These are phyloP conservation scores for Ustilago sp. DNA, from an alignment of 1,284 basidiomycete genomes.

Conservation along the genomic window DNA sequence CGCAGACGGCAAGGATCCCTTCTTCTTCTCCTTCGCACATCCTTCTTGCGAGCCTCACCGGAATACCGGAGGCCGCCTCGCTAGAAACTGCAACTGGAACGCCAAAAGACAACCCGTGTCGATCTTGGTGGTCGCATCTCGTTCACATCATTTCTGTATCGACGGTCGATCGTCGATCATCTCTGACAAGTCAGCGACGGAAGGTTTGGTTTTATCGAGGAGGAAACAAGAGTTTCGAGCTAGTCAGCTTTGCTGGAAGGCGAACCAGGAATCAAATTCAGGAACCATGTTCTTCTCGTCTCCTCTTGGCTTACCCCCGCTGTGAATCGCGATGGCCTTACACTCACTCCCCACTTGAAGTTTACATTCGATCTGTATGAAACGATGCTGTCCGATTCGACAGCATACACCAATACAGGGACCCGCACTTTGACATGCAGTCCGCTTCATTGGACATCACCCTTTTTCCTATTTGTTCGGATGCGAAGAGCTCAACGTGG, in stretches of 20 bases:
- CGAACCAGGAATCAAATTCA: background rate
- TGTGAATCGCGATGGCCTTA: background rate
- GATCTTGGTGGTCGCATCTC: slow-evolving; percentile 2
- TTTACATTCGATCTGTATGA: too few species aligned
- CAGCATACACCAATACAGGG: too few species aligned
- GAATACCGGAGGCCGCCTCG: slow-evolving; percentile 4
- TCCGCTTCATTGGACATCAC: background rate
- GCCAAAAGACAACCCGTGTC: slow-evolving; percentile 2
- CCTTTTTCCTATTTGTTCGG: background rate
- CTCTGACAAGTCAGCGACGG: slow-evolving; percentile 14
- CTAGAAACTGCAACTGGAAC: background rate
- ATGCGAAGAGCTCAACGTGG: background rate
- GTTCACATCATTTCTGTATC: background rate
- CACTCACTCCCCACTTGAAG: too few species aligned
- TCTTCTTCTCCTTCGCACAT: slow-evolving; percentile 1
- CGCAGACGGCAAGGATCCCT: background rate
- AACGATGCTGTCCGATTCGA: too few species aligned
- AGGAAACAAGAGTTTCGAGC: background rate
- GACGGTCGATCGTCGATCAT: slow-evolving; percentile 9
- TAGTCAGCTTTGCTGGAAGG: background rate
- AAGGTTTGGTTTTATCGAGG: background rate
- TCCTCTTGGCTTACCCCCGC: background rate
- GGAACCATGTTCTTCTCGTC: background rate
- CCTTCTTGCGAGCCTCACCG: slow-evolving; percentile 10
- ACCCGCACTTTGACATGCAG: background rate